Evolutionary conservation across 352 stramenopile species (phyloP).

Genomic region (Phytophthora fragariaefolia): DNA sequence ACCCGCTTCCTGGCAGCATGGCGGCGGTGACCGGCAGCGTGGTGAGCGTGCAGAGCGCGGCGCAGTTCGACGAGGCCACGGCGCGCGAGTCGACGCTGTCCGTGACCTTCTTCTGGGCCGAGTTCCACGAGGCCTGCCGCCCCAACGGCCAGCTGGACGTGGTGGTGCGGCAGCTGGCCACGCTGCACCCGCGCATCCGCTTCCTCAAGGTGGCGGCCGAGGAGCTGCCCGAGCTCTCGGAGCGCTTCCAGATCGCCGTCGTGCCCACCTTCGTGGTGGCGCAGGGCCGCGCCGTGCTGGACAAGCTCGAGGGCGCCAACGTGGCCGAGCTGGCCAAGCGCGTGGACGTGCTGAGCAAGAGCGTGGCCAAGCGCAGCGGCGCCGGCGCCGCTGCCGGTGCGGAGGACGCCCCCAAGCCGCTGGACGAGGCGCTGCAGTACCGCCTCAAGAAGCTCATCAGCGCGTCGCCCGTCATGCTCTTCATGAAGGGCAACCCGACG

Average conservation of each 20-base stretch:
- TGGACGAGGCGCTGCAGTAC: constrained; percentile 76
- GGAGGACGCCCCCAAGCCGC: constrained; percentile 33
- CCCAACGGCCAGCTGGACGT: constrained; percentile 88
- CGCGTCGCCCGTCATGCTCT: constrained; percentile 95
- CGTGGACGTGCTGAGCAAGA: constrained; percentile 87
- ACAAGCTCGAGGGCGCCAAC: constrained; percentile 87
- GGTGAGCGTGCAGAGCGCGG: constrained; percentile 66
- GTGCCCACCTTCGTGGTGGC: constrained; percentile 95
- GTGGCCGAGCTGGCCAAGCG: constrained; percentile 85
- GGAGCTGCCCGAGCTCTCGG: constrained; percentile 81
- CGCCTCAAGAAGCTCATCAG: constrained; percentile 85
- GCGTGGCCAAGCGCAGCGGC: constrained; percentile 63
- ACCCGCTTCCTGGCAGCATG: constrained; percentile 27
- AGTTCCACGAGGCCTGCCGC: constrained; percentile 82
- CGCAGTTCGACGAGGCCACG: constrained; percentile 82
- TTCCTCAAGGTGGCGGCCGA: constrained; percentile 91
- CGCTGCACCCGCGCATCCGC: constrained; percentile 81
- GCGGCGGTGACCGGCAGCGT: constrained; percentile 64
- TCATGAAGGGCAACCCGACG: constrained; percentile 98
- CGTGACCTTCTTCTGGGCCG: constrained; percentile 87
- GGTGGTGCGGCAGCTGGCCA: constrained; percentile 83
- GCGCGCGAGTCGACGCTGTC: constrained; percentile 78
- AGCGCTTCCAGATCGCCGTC: constrained; percentile 90
- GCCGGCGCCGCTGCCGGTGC: constrained; percentile 10
- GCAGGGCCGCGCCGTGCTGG: constrained; percentile 75